Evolutionary conservation across 805 yeast genomes (phyloP), one percentile per base, ranked within the genome.

Genomic region (Teunomyces barrocoloradensis): DNA sequence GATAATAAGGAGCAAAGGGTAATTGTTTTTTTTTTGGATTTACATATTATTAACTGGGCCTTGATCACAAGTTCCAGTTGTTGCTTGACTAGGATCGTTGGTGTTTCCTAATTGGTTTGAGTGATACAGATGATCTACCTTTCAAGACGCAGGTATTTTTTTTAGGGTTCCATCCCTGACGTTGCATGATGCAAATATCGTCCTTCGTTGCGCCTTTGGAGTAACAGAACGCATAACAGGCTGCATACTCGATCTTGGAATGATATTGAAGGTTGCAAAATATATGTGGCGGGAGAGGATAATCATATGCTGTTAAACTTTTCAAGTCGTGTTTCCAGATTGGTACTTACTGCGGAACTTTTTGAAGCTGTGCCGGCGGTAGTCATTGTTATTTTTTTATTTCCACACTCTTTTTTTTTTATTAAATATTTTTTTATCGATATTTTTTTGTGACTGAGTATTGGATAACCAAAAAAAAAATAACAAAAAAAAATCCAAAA

Each of bases 101-200:
- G 11, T n/a, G 34, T 30, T 30, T 30, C 34, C 34, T 30, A 30
- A 30, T 30, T 30, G 34, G 34, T n/a, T 30, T 30, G 34, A 30
- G 17, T n/a, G 15, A n/a, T 30, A 30, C 15, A 17, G 34, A 30
- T 30, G 34, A 30, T 30, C 17, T n/a, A 30, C 10, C 34, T 30
- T 30, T n/a, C 17, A 30, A 30, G 9, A 30, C 34, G 34, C 34
- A 30, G 13, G 34, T 30, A 30, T 30, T 30, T 30, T 25, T 30
- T 30, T 30, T 30, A 30, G 34, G 34, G 34, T 30, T 30, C 34
- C 34, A 30, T 30, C 34, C 34, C 37, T 21, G 40, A 36, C 40
- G 28, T 36, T 36, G 40, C 40, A 36, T 36, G 28, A 36, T 36
- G 40, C 40, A 36, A 20, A 36, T 36, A 21, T 13, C 40, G 25